A percentile compares a stretch with the other conserved stretches of the same genome.
Evolutionary conservation across 306 rosid species (phyloP).

Genomic region (Lathyrus sativus): DNA sequence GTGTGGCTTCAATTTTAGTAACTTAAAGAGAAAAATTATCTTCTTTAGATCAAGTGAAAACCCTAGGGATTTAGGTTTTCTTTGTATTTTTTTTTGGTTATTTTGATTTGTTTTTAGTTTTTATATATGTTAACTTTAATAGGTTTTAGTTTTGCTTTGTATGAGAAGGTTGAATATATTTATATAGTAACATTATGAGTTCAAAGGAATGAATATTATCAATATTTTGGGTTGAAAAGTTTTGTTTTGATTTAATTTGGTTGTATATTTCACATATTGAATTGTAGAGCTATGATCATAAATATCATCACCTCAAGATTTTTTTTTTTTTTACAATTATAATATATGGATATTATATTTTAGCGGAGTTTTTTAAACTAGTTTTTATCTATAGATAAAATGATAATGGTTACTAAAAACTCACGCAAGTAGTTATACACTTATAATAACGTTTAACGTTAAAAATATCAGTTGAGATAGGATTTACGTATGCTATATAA

Average conservation of each 20-base stretch:
- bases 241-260: conserved; percentile 17
- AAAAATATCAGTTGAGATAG: too few relatives aligned
- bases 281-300: conserved; percentile 8
- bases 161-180: conserved; percentile 39
- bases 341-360: neutral
- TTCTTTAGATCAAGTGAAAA: conserved; percentile 39
- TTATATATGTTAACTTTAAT: conserved; percentile 17
- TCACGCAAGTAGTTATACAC: too few relatives aligned
- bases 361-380: too few relatives aligned
- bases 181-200: conserved; percentile 43
- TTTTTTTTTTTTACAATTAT: neutral
- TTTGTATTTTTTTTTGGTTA: neutral
- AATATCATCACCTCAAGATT: neutral
- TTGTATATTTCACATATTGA: conserved; percentile 2
- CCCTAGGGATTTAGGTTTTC: conserved; percentile 50
- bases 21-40: conserved; percentile 15
- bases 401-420: too few relatives aligned
- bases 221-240: neutral
- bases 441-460: too few relatives aligned
- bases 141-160: conserved; percentile 46
- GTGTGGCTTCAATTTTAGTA: conserved; percentile 36
- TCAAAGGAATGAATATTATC: conserved; percentile 28
- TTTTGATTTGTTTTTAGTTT: conserved; percentile 10
- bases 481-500: too few relatives aligned
- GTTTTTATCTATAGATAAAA: too few relatives aligned